A percentile compares a stretch with the other conserved stretches of the same genome.
These are phyloP conservation scores for Leccinum fibrillosum DNA, from an alignment of 768 basidiomycete species.

Conservation along the genomic window DNA sequence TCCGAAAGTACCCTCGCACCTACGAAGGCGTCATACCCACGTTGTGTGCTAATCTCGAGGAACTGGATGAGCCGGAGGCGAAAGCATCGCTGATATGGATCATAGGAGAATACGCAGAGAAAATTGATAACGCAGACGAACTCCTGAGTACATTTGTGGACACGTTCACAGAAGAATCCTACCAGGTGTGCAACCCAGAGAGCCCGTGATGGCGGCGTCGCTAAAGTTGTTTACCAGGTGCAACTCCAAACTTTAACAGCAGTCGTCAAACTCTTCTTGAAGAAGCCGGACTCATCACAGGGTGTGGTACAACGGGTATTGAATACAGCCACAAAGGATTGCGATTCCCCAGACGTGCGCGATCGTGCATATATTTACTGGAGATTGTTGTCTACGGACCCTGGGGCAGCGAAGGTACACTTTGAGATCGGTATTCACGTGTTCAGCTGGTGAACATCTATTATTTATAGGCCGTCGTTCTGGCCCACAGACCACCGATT, in stretches of 20 bases:
- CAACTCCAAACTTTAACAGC: slow-evolving; percentile 87
- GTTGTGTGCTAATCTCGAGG: slow-evolving; percentile 91
- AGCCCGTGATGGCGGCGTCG: neutral
- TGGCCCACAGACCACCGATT: slow-evolving; percentile 91
- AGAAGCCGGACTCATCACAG: slow-evolving; percentile 91
- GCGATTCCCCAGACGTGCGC: slow-evolving; percentile 94
- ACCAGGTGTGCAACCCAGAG: slow-evolving; percentile 52
- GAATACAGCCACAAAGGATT: slow-evolving; percentile 93
- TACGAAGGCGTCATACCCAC: slow-evolving; percentile 98
- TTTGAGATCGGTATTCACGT: neutral
- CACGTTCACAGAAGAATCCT: slow-evolving; percentile 89
- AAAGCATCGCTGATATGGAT: slow-evolving; percentile 99
- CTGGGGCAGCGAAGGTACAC: slow-evolving; percentile 35
- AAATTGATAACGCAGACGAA: slow-evolving; percentile 96
- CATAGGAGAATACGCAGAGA: slow-evolving; percentile 96
- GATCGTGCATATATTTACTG: slow-evolving; percentile 99
- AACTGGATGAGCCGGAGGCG: slow-evolving; percentile 96
- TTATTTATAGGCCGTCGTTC: slow-evolving; percentile 68
- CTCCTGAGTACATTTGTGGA: slow-evolving; percentile 88
- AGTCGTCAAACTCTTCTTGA: slow-evolving; percentile 94
- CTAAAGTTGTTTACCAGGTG: slow-evolving; percentile 37
- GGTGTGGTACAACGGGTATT: slow-evolving; percentile 89
- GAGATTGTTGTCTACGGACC: slow-evolving; percentile 92
- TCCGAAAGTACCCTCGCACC: slow-evolving; percentile 93
- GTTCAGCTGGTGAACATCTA: neutral